Evolutionary conservation across 768 basidiomycete species (phyloP).

Genomic region (Naganishia antarctica): DNA sequence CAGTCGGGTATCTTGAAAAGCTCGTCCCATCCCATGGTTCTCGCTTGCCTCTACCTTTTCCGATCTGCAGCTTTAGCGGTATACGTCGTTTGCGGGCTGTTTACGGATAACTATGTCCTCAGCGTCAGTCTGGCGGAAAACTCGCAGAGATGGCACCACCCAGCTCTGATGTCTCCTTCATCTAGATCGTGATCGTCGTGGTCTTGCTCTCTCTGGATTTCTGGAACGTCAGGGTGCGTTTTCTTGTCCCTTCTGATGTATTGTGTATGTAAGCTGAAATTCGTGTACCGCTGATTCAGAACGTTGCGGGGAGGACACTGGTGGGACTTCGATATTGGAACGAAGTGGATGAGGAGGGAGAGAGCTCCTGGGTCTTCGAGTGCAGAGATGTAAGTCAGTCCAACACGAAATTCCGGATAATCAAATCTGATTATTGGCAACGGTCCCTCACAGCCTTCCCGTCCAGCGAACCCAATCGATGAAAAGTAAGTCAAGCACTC

Average conservation of each 20-base stretch:
- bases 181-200: conserved; percentile 80
- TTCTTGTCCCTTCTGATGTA: neutral
- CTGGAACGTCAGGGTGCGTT: conserved; percentile 88
- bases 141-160: too few relatives aligned
- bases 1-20: conserved; percentile 40
- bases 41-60: conserved; percentile 88
- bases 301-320: conserved; percentile 85
- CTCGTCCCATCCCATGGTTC: conserved; percentile 57
- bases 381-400: conserved; percentile 72
- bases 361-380: conserved; percentile 96
- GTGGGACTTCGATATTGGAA: conserved; percentile 98
- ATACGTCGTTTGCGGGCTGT: conserved; percentile 82
- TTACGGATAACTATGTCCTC: conserved; percentile 84
- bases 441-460: conserved; percentile 61
- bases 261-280: neutral
- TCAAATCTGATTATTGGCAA: neutral
- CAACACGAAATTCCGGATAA: neutral
- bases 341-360: conserved; percentile 95
- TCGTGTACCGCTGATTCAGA: conserved; percentile 54
- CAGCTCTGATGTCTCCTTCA: neutral
- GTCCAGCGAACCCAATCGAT: conserved; percentile 81
- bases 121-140: conserved; percentile 65
- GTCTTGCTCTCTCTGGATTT: conserved; percentile 94
- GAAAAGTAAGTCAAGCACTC: conserved; percentile 63
- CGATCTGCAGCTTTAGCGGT: conserved; percentile 79